Percentiles rank a stretch among this genome's conserved stretches.
Evolutionary conservation across 768 basidiomycete species (phyloP).

Genomic region (Leccinellum rugosiceps): DNA sequence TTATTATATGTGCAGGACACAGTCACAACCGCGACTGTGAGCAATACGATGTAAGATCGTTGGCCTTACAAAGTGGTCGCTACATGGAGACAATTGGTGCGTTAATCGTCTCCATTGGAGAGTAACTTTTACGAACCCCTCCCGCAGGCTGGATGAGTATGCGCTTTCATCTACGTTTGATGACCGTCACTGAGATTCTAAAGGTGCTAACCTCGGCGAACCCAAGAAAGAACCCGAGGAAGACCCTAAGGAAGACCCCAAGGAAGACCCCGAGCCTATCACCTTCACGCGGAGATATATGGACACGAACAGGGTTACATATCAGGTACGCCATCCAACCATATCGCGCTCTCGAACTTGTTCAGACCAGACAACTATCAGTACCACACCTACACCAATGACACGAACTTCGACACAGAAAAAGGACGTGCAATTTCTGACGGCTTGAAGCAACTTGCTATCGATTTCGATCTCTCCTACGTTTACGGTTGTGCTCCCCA

Average conservation of each 20-base stretch:
- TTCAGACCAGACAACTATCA: conserved; percentile 20
- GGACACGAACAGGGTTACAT: conserved; percentile 76
- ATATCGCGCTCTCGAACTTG: background rate
- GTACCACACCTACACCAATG: conserved; percentile 53
- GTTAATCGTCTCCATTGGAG: conserved; percentile 7
- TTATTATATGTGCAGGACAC: conserved; percentile 44
- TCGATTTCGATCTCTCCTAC: conserved; percentile 62
- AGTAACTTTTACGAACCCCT: background rate
- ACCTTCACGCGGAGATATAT: conserved; percentile 71
- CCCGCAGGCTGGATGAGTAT: conserved; percentile 59
- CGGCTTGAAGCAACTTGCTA: no score
- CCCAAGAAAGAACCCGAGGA: conserved; percentile 39
- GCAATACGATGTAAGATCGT: conserved; percentile 21
- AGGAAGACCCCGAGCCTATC: conserved; percentile 44
- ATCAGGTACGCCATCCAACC: conserved; percentile 46
- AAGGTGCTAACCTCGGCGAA: conserved; percentile 49
- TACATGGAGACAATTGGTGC: conserved; percentile 92
- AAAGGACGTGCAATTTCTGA: no score
- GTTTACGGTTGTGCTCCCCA: conserved; percentile 72
- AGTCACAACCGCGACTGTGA: conserved; percentile 28
- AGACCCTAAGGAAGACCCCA: no score
- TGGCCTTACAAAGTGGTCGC: conserved; percentile 71
- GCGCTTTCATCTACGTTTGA: conserved; percentile 9
- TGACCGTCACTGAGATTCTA: background rate
- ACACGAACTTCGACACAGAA: conserved; percentile 58